Base-by-base conservation (phyloP, 345 rosid genomes). In the Acer saccharum region DNA sequence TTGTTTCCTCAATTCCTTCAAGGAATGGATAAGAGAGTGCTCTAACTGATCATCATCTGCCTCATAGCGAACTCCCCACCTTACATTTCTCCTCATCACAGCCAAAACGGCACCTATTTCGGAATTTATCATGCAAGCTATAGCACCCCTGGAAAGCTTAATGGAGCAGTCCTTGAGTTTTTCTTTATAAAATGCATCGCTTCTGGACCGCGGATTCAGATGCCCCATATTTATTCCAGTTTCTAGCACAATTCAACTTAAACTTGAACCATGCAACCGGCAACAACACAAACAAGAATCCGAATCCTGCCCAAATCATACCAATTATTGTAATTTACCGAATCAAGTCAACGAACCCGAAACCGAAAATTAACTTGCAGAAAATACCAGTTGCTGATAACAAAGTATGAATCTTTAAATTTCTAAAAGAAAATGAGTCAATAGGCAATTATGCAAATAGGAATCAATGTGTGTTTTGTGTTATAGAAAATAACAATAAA, bases 31-130 rank as follows among this genome's bases (percentile, higher is more conserved):
- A 52, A 90, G 87, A 73, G 92, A 74, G 81, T 92, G 97, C 81
- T 92, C 94, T 61, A 92, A 78, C 78, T 88, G 94, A 80, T 89
- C 93, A 78, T 89, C 94, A 74, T 84, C 92, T 11, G 85, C 71
- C 74, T 79, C 76, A 80, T 88, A 89, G 7, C 83, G 90, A 13
- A 82, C 85, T 57, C 93, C 93, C 97, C 97, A 90, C 69, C 94
- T 81, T 10, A 88, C 93, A 74, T 92, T 92, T 82, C 97, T 90
- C 79, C 94, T 85, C 91, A 92, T 89, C 76, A 92, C 94, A 83
- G 93, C 90, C 88, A 92, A 84, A 76, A 90, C 93, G 0, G 93
- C 90, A 68, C 91, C 93, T 48, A 92, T 83, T 72, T 92, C 94
- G 12, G 90, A 84, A 83, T 90, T 92, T 73, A 92, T 81, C 93